Evolutionary conservation across 805 yeast species (phyloP), one percentile per base, ranked within the genome.

Genomic region (Kodamaea nitidulidarum): DNA sequence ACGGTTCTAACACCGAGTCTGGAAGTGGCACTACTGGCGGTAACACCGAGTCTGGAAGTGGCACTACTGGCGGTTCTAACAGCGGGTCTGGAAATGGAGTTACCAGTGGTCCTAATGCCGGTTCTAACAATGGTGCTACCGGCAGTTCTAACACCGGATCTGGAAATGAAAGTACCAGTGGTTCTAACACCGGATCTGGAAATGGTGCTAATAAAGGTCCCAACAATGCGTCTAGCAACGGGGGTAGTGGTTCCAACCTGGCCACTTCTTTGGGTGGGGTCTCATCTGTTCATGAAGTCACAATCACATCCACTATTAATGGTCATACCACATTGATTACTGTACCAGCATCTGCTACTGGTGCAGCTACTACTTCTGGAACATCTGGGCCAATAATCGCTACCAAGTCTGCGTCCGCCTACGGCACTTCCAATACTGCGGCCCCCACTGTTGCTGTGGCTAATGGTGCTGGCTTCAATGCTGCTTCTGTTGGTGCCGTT

Each of bases 401-500:
- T 27, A 6, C 22, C 8, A 20, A 20, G 22, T 20, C 22, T 20
- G 22, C n/a, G n/a, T n/a, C n/a, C n/a, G n/a, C n/a, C n/a, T n/a
- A n/a, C n/a, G n/a, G 15, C 8, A 15, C 33, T 3, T 27, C 36
- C 18, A 28, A 32, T 22, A 14, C 39, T 29, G 35, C 39, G 7
- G 8, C 22, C 22, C 44, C 47, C 33, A 20, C 35, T n/a, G 41
- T 40, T 35, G 39, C 38, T 28, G 31, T 32, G 15, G 40, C 42
- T 3, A 41, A 39, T 30, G 41, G 43, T 28, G 50, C 36, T 34
- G 39, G 22, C 30, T 28, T 35, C 15, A 17, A 18, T n/a, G 36
- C 35, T 18, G 35, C 38, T 10, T 42, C 46, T 17, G 20, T 40
- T 12, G 43, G 42, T 22, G 46, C 43, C 21, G 31, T 40, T 15